Conservation (phyloP, 148 eudicot genomes). For the Diospyros lotus region DNA sequence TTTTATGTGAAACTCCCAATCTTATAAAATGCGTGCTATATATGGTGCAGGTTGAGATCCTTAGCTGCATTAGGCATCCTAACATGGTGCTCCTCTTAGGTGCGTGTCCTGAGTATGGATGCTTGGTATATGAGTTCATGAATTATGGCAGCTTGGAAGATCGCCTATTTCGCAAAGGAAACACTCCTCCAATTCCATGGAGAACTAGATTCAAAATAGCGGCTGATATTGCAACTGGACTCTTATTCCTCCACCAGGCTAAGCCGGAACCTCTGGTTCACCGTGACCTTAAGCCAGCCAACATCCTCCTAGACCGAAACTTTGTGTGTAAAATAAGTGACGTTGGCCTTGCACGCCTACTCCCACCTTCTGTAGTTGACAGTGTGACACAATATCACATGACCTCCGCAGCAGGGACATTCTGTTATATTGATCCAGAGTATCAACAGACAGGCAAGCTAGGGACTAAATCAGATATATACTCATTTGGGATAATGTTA, state of each 20-base stretch:
- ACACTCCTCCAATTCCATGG: slow-evolving; percentile 75
- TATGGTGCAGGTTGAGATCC: slow-evolving; percentile 55
- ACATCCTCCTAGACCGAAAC: slow-evolving; percentile 63
- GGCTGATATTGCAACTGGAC: slow-evolving; percentile 65
- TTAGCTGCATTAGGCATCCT: slow-evolving; percentile 74
- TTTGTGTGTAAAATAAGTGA: slow-evolving; percentile 77
- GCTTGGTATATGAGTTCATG: slow-evolving; percentile 80
- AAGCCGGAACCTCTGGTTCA: slow-evolving; percentile 92
- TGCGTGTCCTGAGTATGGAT: slow-evolving; percentile 82
- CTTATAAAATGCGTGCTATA: neutral
- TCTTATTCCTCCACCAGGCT: slow-evolving; percentile 68
- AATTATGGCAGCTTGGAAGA: slow-evolving; percentile 74
- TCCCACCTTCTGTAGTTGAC: slow-evolving; percentile 78
- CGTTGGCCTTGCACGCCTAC: slow-evolving; percentile 72
- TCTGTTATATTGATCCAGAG: slow-evolving; percentile 89
- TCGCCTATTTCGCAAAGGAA: slow-evolving; percentile 55
- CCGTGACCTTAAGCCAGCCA: slow-evolving; percentile 83
- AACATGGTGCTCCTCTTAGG: slow-evolving; percentile 87
- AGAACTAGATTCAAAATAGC: slow-evolving; percentile 61
- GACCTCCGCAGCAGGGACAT: slow-evolving; percentile 88
- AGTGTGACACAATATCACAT: slow-evolving; percentile 70
- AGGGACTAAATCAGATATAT: slow-evolving; percentile 73
- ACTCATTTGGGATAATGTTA: slow-evolving; percentile 68
- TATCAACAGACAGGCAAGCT: slow-evolving; percentile 78
- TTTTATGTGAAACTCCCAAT: neutral